Percentiles rank a stretch among this genome's conserved stretches.
Evolutionary conservation across 768 basidiomycete genomes (phyloP).

Genomic region (Mycena kentingensis): DNA sequence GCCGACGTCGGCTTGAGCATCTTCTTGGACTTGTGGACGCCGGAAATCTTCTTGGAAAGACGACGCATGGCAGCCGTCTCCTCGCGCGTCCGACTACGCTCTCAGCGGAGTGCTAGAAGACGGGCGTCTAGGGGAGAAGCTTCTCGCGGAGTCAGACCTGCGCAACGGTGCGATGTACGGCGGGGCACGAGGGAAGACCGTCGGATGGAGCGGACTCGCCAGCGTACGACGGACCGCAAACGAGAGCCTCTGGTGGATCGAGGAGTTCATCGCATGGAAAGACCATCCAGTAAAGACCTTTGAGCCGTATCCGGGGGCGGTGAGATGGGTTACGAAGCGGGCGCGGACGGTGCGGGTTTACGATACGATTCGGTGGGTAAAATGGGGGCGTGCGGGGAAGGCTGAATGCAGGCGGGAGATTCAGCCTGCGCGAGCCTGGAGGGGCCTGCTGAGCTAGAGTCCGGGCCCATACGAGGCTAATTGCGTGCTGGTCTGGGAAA

Average conservation of each 20-base stretch:
- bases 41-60: conserved; percentile 29
- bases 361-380: conserved; percentile 49
- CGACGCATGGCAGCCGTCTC: conserved; percentile 36
- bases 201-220: conserved; percentile 44
- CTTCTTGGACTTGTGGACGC: conserved; percentile 33
- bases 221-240: conserved; percentile 56
- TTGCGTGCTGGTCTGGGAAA: conserved; percentile 35
- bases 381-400: conserved; percentile 32
- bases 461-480: conserved; percentile 50
- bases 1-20: conserved; percentile 34
- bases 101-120: conserved; percentile 79
- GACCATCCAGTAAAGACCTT: conserved; percentile 28
- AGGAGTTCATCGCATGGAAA: conserved; percentile 32
- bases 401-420: conserved; percentile 45
- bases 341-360: conserved; percentile 58
- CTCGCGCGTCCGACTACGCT: conserved; percentile 66
- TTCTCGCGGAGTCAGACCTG: conserved; percentile 77
- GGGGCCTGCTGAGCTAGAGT: conserved; percentile 42
- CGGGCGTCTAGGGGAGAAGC: conserved; percentile 69
- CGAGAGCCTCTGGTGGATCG: conserved; percentile 60
- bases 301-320: conserved; percentile 52
- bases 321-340: conserved; percentile 57
- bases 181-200: conserved; percentile 62
- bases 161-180: conserved; percentile 49
- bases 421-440: conserved; percentile 44